Evolutionary conservation across 2,329 filamentous ascomycete genomes (phyloP), one percentile per base, ranked within the genome.

Genomic region (Dactylellina sp.): DNA sequence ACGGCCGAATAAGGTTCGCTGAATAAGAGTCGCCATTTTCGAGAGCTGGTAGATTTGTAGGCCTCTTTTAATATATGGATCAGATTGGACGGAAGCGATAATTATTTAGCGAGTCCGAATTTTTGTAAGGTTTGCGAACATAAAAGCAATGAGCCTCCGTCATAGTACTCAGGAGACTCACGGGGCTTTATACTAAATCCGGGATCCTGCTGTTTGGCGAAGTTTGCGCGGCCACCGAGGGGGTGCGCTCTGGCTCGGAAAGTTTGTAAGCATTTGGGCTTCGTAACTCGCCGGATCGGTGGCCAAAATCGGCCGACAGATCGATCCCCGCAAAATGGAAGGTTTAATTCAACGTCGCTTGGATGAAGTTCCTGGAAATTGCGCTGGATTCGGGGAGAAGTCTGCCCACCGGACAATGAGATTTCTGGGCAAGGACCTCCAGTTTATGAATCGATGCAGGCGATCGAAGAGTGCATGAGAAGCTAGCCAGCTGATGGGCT

Each of bases 301-400:
- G 22, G 37, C 40, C 56, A 39, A 70, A 70, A 62, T 49, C 47
- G 47, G 64, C 64, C 64, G 64, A 70, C 12, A 56, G 25, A 53
- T 46, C 14, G 22, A 57, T 53, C 28, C 28, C 25, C 49, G 16
- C 28, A 18, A 53, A 32, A 22, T 5, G 35, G 22, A n/a, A 59
- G 2, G 18, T 44, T 59, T 20, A 39, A 20, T 37, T 55, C 24
- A 16, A 50, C 50, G 39, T 55, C 39, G 49, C 61, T 66, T 22
- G 50, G 24, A 50, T 32, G 28, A 32, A 32, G 4, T 32, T 32
- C 28, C 28, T 32, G 28, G 28, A 4, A 32, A 32, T 9, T 32
- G 28, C 28, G 28, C 28, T 44, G 32, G 57, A 25, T 68, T 53
- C 52, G 63, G n/a, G 63, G n/a, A 49, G 57, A 55, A 25, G 20